These are phyloP conservation scores for Xanthoparmelia taractica DNA, from an alignment of 495 filamentous ascomycete genomes.

Conservation along the genomic window DNA sequence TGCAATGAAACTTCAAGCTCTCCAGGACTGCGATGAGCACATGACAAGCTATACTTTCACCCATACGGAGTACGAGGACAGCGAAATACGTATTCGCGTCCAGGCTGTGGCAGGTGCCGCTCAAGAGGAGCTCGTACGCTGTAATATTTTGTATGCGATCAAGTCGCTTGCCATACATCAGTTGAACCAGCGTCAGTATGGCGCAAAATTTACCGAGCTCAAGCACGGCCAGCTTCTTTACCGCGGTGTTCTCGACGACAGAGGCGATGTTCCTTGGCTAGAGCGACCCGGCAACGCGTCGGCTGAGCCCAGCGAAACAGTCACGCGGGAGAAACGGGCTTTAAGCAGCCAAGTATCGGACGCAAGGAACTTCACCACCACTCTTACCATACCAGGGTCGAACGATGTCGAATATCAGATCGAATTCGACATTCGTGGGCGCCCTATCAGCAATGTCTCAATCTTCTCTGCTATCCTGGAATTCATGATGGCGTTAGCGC, in stretches of 20 bases:
- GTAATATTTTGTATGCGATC: not conserved
- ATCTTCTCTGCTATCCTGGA: not conserved
- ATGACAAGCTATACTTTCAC: conserved; percentile 2
- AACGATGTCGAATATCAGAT: not conserved
- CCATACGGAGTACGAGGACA: not conserved
- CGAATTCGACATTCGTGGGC: not conserved
- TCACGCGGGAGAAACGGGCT: not conserved
- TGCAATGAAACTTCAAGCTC: not conserved
- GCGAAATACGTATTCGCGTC: not conserved
- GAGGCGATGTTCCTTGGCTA: not conserved
- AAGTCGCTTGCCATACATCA: not conserved
- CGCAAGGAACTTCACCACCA: not conserved
- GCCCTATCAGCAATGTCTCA: not conserved
- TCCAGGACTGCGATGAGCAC: not conserved
- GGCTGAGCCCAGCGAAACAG: not conserved
- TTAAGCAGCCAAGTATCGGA: not conserved
- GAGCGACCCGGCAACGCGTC: not conserved
- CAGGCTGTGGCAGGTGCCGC: not conserved
- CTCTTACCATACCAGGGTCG: not conserved
- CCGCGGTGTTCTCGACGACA: not conserved
- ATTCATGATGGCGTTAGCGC: not conserved
- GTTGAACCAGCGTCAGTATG: not conserved
- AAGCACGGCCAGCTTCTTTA: not conserved
- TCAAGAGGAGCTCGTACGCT: not conserved
- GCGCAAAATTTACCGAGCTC: not conserved